phyloP scores from a whole-genome alignment of 495 filamentous ascomycete species.

The Lasiosphaeria ovina region DNA sequence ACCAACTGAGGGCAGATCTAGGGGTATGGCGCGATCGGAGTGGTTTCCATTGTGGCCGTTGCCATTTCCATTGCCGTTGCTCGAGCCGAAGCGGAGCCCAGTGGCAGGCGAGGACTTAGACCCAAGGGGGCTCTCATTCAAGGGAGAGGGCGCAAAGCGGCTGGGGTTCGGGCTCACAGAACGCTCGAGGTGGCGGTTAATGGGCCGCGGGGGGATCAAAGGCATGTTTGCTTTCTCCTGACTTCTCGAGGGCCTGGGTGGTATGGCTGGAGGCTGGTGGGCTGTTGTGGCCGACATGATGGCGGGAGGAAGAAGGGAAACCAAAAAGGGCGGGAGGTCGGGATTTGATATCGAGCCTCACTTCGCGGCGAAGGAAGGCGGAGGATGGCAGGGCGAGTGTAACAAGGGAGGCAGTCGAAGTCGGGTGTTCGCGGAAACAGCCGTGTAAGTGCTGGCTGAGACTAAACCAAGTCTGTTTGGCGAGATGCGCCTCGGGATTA shows the following conservation, averaged over 20 bases:
- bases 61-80: slow-evolving; percentile 15
- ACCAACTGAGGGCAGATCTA: slow-evolving; percentile 78
- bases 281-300: slow-evolving; percentile 48
- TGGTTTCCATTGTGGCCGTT: slow-evolving; percentile 49
- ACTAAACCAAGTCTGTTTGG: background rate
- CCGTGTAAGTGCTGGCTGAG: background rate
- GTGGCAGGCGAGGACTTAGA: slow-evolving; percentile 25
- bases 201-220: slow-evolving; percentile 69
- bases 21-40: slow-evolving; percentile 67
- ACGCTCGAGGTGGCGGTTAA: slow-evolving; percentile 64
- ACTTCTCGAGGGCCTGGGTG: slow-evolving; percentile 59
- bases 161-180: slow-evolving; percentile 74
- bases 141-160: slow-evolving; percentile 78
- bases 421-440: slow-evolving; percentile 14
- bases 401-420: slow-evolving; percentile 7
- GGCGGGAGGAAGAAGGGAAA: slow-evolving; percentile 8
- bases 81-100: no score
- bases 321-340: slow-evolving; percentile 3
- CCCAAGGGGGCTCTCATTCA: slow-evolving; percentile 60
- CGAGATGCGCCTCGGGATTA: background rate
- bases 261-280: slow-evolving; percentile 57
- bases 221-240: slow-evolving; percentile 48
- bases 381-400: slow-evolving; percentile 13
- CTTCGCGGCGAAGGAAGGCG: no score
- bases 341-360: background rate